Base-by-base conservation (phyloP, 2,329 filamentous ascomycete species). In the Diplodia intermedia region DNA sequence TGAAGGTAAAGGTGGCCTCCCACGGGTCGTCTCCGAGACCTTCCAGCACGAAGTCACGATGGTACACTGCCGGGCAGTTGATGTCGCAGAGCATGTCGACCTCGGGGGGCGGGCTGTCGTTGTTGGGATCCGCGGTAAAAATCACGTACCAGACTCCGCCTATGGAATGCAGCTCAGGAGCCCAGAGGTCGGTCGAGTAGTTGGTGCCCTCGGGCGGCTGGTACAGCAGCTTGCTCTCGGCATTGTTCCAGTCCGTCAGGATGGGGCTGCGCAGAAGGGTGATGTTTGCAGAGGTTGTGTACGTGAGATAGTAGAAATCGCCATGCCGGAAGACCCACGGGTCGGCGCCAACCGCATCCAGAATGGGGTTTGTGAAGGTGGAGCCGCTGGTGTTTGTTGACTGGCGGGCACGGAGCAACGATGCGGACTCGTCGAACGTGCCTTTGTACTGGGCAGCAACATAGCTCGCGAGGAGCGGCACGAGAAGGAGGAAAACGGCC, bases 141-240 rank as follows among this genome's bases (percentile, higher is more conserved):
- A 86, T 85, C 65, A 85, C 76, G 71, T 84, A 85, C 83, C 84
- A 85, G 14, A 74, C 78, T 53, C 76, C 77, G 68, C 80, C 75
- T 52, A 85, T 76, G n/a, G 77, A 74, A 71, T 86, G 84, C 11
- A 86, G 73, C 69, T 85, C 83, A 2, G 83, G 83, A 6, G 83
- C 83, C 83, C 83, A 85, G 7, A 85, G 73, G 67, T 84, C 77
- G 15, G 81, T 84, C 11, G 80, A 81, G 73, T 84, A 84, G 65
- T 80, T 79, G 66, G 77, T 73, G 54, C 79, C 79, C 36, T 75
- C 72, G 38, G 79, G 76, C 15, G 82, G 82, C 38, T 76, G 69
- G 71, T 83, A 84, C 47, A 82, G 73, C 12, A 80, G 69, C 69
- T 80, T 81, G 20, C 74, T 75, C 14, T 84, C 82, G 43, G 81